A percentile compares a stretch with the other conserved stretches of the same genome.
phyloP scores from a whole-genome alignment of 1,139 yeast species.

The Wickerhamiella infanticola region DNA sequence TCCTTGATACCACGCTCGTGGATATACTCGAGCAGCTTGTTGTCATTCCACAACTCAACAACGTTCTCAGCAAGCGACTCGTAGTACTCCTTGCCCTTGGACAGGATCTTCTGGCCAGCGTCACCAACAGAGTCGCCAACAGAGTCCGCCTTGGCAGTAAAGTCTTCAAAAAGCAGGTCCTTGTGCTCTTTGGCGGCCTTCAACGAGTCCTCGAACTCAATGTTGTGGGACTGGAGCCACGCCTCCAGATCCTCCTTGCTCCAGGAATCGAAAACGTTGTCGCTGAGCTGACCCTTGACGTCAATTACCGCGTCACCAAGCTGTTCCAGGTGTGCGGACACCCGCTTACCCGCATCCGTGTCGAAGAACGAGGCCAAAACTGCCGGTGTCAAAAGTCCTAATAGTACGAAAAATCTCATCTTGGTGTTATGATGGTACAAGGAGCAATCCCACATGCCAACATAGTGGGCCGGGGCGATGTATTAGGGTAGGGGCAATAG shows the following conservation, averaged over 20 bases:
- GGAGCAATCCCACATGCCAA: neutral
- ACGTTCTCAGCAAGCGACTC: conserved; percentile 5
- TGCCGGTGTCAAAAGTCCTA: neutral
- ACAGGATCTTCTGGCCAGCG: neutral
- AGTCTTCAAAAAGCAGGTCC: conserved; percentile 14
- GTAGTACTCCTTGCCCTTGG: conserved; percentile 14
- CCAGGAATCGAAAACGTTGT: conserved; percentile 35
- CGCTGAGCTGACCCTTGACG: conserved; percentile 31
- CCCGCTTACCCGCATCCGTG: conserved; percentile 19
- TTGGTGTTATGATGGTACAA: neutral
- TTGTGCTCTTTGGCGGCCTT: conserved; percentile 30
- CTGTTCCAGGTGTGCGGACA: conserved; percentile 35
- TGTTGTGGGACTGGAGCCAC: conserved; percentile 34
- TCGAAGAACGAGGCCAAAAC: conserved; percentile 8
- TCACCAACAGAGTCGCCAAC: conserved; percentile 1
- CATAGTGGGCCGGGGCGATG: neutral
- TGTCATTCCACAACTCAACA: conserved; percentile 23
- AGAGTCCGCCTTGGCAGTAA: conserved; percentile 12
- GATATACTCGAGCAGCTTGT: conserved; percentile 35
- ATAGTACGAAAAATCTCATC: neutral
- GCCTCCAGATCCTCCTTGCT: conserved; percentile 30
- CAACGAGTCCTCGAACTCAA: conserved; percentile 25
- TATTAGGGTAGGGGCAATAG: too few relatives aligned
- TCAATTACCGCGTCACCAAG: conserved; percentile 28
- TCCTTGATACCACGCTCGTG: conserved; percentile 35